Percentiles rank a stretch among this genome's conserved stretches.
These are phyloP conservation scores for Begonia fuchsioides DNA, from an alignment of 306 rosid genomes.

Conservation along the genomic window DNA sequence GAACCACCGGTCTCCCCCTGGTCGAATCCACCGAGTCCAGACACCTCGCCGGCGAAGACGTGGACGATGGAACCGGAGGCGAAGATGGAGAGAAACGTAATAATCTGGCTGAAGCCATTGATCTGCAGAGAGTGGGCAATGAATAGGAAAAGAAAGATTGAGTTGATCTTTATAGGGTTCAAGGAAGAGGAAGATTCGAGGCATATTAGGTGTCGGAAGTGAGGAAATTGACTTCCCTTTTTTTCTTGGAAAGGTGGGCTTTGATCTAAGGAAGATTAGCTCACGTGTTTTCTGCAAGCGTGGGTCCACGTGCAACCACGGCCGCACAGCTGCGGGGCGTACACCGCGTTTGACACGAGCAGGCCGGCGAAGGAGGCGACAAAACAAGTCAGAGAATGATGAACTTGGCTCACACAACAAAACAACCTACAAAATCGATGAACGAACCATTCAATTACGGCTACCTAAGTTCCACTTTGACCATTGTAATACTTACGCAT, in stretches of 20 bases:
- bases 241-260: constrained; percentile 8
- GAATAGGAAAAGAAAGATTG: background rate
- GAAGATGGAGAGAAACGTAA: constrained; percentile 12
- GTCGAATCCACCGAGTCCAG: constrained; percentile 1
- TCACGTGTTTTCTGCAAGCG: too few species aligned
- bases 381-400: too few species aligned
- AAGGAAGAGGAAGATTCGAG: constrained; percentile 15
- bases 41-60: constrained; percentile 9
- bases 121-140: background rate
- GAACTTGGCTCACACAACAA: too few species aligned
- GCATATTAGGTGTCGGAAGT: constrained; percentile 21
- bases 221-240: background rate
- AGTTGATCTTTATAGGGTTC: background rate
- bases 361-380: too few species aligned
- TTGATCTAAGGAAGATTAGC: background rate
- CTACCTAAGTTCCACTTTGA: too few species aligned
- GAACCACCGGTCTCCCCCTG: background rate
- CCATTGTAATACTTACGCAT: too few species aligned
- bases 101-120: constrained; percentile 25
- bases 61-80: constrained; percentile 8
- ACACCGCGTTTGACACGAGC: too few species aligned
- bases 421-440: too few species aligned
- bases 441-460: too few species aligned
- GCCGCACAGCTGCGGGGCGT: too few species aligned
- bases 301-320: too few species aligned